Evolutionary conservation across 2,329 filamentous ascomycete species (phyloP).

Genomic region (Exophiala lecanii-corni): DNA sequence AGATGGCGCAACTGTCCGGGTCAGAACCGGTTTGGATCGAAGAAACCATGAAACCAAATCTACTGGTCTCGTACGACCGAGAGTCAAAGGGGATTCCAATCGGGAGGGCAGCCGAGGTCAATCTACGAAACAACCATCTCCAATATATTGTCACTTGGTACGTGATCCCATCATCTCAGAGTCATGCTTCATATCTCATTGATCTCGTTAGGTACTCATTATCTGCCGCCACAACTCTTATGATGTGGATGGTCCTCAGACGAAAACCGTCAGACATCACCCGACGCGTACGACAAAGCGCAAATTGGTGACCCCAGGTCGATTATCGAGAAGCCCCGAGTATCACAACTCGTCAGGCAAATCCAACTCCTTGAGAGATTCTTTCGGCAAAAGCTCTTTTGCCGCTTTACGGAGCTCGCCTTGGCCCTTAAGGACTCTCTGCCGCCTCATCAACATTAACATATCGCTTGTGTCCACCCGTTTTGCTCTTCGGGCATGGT

Average conservation of each 20-base stretch:
- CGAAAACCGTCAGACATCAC: slow-evolving; percentile 72
- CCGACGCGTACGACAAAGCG: slow-evolving; percentile 70
- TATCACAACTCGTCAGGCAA: slow-evolving; percentile 47
- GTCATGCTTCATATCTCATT: slow-evolving; percentile 22
- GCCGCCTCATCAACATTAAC: slow-evolving; percentile 70
- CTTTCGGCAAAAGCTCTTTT: slow-evolving; percentile 73
- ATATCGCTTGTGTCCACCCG: slow-evolving; percentile 78
- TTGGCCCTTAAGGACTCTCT: slow-evolving; percentile 22
- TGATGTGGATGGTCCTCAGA: slow-evolving; percentile 93
- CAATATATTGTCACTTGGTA: slow-evolving; percentile 99
- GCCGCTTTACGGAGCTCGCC: slow-evolving; percentile 50
- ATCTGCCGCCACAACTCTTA: slow-evolving; percentile 78
- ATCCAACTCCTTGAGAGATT: slow-evolving; percentile 75
- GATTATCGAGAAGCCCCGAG: no score
- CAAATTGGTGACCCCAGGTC: slow-evolving; percentile 60
- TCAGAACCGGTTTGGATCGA: slow-evolving; percentile 93
- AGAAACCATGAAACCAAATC: slow-evolving; percentile 84
- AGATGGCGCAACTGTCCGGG: slow-evolving; percentile 81
- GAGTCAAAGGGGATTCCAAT: slow-evolving; percentile 81
- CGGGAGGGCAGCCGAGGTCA: slow-evolving; percentile 81
- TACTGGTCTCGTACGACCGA: slow-evolving; percentile 70
- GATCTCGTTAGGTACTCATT: slow-evolving; percentile 68
- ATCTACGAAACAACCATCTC: slow-evolving; percentile 90
- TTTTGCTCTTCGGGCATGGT: slow-evolving; percentile 75
- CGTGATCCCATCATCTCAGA: slow-evolving; percentile 30